Evolutionary conservation across 495 filamentous ascomycete species (phyloP), one percentile per base, ranked within the genome.

Genomic region (Barbatosphaeria neglecta): DNA sequence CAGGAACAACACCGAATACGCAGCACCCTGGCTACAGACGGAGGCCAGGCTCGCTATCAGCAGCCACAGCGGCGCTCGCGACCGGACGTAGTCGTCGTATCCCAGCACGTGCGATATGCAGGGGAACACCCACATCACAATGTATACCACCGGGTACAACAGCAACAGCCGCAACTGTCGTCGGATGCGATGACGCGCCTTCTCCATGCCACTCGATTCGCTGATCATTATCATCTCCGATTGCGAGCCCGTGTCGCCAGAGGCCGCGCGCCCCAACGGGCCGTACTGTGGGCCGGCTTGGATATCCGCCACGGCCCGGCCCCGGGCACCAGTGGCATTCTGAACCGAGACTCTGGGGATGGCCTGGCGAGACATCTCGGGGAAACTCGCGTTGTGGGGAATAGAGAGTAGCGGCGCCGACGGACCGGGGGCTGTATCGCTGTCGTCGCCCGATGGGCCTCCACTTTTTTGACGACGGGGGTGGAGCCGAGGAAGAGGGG

Each of bases 51-150:
- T 67, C n/a, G 80, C 46, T 38, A 77, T 59, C 16, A 64, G 62
- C n/a, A 87, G 57, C 46, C 64, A 68, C 39, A 73, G 75, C 4
- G 75, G 72, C 10, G 76, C 72, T 47, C 76, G 52, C 18, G 44
- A 41, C 6, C 7, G 49, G 18, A 56, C 49, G 15, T 65, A 52
- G 52, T 82, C 72, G 43, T 73, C 67, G 62, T 81, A 85, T 33
- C 72, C 68, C 31, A 80, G 53, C 44, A 74, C 67, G 58, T 87
- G 77, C 20, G 65, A 67, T 13, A 81, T 61, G 56, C 87, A 84
- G 11, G 84, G 83, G n/a, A 80, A 60, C 28, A 83, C 57, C 84
- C 84, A 89, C 62, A 84, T 75, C 22, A 78, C 52, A n/a, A 81
- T 68, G 65, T 87, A 87, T 42, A 81, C 67, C 13, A 78, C 54